Evolutionary conservation across 1,139 yeast species (phyloP), one percentile per base, ranked within the genome.

Genomic region (Pichia sp.): DNA sequence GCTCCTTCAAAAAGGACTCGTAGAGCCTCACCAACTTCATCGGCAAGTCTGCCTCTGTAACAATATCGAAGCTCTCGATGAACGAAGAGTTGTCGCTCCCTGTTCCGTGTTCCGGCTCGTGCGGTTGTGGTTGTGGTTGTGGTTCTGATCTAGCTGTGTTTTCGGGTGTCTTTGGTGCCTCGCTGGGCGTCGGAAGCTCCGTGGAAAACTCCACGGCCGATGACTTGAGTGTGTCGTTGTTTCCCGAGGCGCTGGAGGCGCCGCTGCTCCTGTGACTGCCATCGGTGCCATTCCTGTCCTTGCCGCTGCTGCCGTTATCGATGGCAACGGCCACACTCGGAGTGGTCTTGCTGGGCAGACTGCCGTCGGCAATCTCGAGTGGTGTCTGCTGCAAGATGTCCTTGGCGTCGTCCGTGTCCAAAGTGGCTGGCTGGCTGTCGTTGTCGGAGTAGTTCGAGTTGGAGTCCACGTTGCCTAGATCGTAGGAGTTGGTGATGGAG

Each of bases 1-100:
- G 66, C 49, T 77, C 80, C 45, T 67, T 67, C 21, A 79, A 65
- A 59, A 82, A 82, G 12, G 61, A 54, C 41, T 75, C 78, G 28
- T 78, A 64, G 41, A 61, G 55, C 31, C 59, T 62, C 3, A 64
- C 51, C 18, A 73, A 56, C 12, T 66, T 74, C 0, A 58, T 50
- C 0, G 81, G 80, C 18, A 76, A 56, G 25, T 61, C 63, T 9
- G 60, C 58, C 46, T 58, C 55, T 7, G 54, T 46, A 9, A 60
- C 57, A 4, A 47, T 43, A 25, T 58, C 58, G 36, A 55, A 60
- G 18, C 51, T 45, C 30, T 55, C 58, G 30, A 54, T 52, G 23
- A 36, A 51, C 5, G 53, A 49, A 4, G 56, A 47, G 21, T 37
- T 46, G 16, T 51, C 56, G 41, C 46, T 28, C 21, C 12, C 42